Base-by-base conservation (phyloP, 495 filamentous ascomycete genomes). In the Aeminium ludgeri region DNA sequence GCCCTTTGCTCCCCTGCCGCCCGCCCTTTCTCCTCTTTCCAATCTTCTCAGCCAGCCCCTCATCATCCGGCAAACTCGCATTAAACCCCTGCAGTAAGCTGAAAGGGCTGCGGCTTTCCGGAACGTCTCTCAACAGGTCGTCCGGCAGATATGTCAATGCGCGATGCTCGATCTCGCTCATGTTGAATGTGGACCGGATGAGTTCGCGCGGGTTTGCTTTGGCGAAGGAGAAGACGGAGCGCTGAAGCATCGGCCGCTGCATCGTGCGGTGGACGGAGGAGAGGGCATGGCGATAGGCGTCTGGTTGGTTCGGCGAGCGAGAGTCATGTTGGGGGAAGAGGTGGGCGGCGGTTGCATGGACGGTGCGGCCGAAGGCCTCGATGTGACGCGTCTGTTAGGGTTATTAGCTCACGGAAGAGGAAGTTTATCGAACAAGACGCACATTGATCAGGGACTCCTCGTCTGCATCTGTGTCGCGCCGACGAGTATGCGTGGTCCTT, bases 71-170 rank as follows among this genome's bases (percentile, higher is more conserved):
- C 42, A 92, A 63, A 38, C 77, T 82, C 23, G 86, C 91, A 62
- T 92, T 75, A 53, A 99, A 99, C 47, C 91, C 89, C 61, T 99
- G 80, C 58, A 99, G 95, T 5, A 99, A 66, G 10, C 85, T 94
- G 60, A 89, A 99, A 18, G 73, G 63, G 58, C 82, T 89, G 34
- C 74, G 74, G 49, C 76, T 72, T 45, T 91, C 83, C 49, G 89
- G 89, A 25, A 95, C 81, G 54, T 92, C 81, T 23, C 59, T 59
- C 23, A 99, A 74, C 44, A 99, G 73, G 35, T 94, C 86, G 58
- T 96, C 89, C 32, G 91, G 79, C 30, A 99, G 60, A 55, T 80
- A 87, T 16, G 84, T 76, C 32, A 95, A 63, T 28, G 91, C 89
- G 35, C 89, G 81, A 48, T 92, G 86, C 61, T 94, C 84, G 49